Evolutionary conservation across 805 yeast genomes (phyloP), one percentile per base, ranked within the genome.

Genomic region (Saccharomycopsis sp.): DNA sequence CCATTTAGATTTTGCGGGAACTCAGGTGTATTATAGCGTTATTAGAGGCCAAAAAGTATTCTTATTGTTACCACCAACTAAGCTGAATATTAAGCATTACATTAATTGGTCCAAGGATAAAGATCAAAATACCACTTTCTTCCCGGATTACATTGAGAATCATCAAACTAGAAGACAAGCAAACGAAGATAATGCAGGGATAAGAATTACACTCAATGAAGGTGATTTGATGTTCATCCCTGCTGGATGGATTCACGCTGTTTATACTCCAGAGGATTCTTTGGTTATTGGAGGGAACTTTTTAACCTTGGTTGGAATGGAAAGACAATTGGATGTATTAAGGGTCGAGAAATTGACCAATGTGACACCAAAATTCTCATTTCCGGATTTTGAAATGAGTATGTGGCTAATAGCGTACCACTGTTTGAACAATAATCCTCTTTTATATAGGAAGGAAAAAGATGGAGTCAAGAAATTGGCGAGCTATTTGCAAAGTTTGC

Each of bases 211-310:
- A 5, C 56, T 83, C 17, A 43, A 52, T 1, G 62, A 75, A 1
- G 94, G 94, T 1, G 96, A 88, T 56, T 68, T 87, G 21, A 71
- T 88, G 62, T 68, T 87, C 11, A 80, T 88, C 16, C 96, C 97
- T 2, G 79, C 93, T 34, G 95, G 96, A 0, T 88, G 95, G 94
- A 87, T 88, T 40, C 96, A 88, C 61, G 79, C 93, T 0, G 97
- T 88, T 0, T 77, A 77, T 56, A 87, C 96, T 0, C 90, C 95
- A 0, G 64, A 66, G 13, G 95, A 88, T 57, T 75, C 94, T 0
- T 63, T 87, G 2, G 87, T 88, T 2, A 74, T 88, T 44, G 96
- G 96, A 2, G 97, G 97, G 0, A 88, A 88, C 59, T 88, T 81
- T 58, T 64, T 88, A 22, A 85, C 94, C 0, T 57, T 77, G 33